Base-by-base conservation (phyloP, 2,329 filamentous ascomycete species). In the Pseudogymnoascus sp. region DNA sequence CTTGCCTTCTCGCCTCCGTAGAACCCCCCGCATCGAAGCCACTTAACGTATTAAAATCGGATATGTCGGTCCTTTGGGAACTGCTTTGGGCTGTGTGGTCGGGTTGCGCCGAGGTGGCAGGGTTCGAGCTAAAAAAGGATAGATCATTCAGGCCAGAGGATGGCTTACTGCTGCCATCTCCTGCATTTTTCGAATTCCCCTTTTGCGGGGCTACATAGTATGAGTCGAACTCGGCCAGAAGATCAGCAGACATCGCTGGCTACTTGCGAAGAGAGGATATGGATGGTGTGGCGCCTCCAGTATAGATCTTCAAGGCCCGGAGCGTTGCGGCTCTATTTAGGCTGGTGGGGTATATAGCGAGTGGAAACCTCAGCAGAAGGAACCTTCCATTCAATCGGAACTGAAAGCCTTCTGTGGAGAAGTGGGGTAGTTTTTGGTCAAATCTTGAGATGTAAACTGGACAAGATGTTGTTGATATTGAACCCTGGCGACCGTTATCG, bases 181-280 rank as follows among this genome's bases (percentile, higher is more conserved):
- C 28, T 50, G 60, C 38, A 44, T 42, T 61, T 18, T 47, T 16
- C 44, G 62, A 61, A 18, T 18, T 31, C 25, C 68, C 65, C n/a
- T 69, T 68, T 53, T 67, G 68, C 31, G 76, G 70, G 64, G 74
- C 66, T 65, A 68, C 68, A 61, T 80, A 77, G 67, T 78, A 75
- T 68, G 75, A 77, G 69, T 82, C 83, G 68, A 88, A 86, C 67
- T 84, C 82, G 63, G 84, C 84, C 70, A 87, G 84, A 63, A 88
- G 80, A 73, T 87, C 84, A 66, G 84, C 83, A 68, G 85, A 88
- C 84, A 87, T 88, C 21, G 33, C 65, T 18, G 50, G 50, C 50
- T 56, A 16, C 28, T 56, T 33, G 50, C n/a, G 50, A 56, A 11
- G 28, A 63, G 33, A 31, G 18, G 21, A n/a, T 31, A 8, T 25